Evolutionary conservation across 108 stramenopile genomes (phyloP).

Genomic region (Cylindrotheca closterium): DNA sequence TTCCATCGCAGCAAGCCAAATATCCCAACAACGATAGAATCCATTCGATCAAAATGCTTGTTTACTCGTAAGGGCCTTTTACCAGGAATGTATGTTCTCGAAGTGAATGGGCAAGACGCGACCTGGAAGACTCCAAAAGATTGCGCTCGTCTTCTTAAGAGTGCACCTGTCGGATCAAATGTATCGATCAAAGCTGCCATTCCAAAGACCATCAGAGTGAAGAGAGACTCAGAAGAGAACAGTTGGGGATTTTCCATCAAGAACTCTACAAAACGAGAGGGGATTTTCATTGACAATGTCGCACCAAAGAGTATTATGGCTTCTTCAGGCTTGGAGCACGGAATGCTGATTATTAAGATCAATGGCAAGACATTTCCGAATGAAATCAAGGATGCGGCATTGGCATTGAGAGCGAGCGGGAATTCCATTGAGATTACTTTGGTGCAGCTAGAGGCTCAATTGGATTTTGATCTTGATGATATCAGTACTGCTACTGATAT

Average conservation of each 20-base stretch:
- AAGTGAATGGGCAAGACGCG: constrained; percentile 20
- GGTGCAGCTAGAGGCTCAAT: no score
- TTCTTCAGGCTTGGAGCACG: constrained; percentile 15
- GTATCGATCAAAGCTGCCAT: constrained; percentile 1
- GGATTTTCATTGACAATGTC: constrained; percentile 29
- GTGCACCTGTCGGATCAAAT: constrained; percentile 16
- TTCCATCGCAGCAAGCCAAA: constrained; percentile 20
- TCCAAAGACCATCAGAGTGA: constrained; percentile 1
- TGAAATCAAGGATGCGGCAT: constrained; percentile 18
- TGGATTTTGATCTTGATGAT: no score
- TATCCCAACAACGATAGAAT: constrained; percentile 20
- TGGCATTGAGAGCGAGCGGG: constrained; percentile 22
- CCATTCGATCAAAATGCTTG: constrained; percentile 18
- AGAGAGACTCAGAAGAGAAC: constrained; percentile 7
- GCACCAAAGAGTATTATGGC: constrained; percentile 16
- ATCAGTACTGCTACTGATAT: no score
- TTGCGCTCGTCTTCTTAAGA: constrained; percentile 18
- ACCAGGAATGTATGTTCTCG: constrained; percentile 29
- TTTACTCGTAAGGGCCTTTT: constrained; percentile 16
- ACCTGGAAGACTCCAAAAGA: constrained; percentile 34
- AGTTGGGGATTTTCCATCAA: constrained; percentile 30
- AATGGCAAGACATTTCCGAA: constrained; percentile 22
- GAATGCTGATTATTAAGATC: constrained; percentile 21
- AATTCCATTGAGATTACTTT: constrained; percentile 6
- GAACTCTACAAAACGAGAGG: constrained; percentile 20